These are phyloP conservation scores for Xylariales sp. DNA, from an alignment of 2,329 filamentous ascomycete genomes.

Conservation along the genomic window DNA sequence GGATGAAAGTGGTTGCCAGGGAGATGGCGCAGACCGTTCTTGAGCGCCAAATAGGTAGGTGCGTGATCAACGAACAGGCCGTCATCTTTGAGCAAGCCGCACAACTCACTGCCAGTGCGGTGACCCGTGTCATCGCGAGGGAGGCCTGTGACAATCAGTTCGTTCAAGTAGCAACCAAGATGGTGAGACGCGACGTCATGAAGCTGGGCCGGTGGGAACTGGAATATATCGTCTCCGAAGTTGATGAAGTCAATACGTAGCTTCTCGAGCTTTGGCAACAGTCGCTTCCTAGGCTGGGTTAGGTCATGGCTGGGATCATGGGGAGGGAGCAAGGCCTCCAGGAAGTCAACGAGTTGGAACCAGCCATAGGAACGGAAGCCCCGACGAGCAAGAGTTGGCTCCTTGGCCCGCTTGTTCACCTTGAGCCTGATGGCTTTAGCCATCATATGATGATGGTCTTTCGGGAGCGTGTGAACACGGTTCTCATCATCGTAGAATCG, in stretches of 20 bases:
- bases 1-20: slow-evolving; percentile 30
- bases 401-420: slow-evolving; percentile 38
- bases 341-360: slow-evolving; percentile 49
- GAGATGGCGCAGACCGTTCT: slow-evolving; percentile 34
- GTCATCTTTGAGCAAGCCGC: slow-evolving; percentile 49
- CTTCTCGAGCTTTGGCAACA: slow-evolving; percentile 42
- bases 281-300: slow-evolving; percentile 26
- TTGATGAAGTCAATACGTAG: slow-evolving; percentile 52
- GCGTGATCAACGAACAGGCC: slow-evolving; percentile 45
- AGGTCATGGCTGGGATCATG: slow-evolving; percentile 36
- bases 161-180: slow-evolving; percentile 47
- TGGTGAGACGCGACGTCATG: slow-evolving; percentile 51
- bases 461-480: slow-evolving; percentile 34
- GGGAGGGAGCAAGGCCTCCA: slow-evolving; percentile 46
- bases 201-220: slow-evolving; percentile 40
- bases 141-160: slow-evolving; percentile 48
- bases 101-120: slow-evolving; percentile 42
- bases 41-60: slow-evolving; percentile 37
- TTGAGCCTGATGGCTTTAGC: slow-evolving; percentile 37
- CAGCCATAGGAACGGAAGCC: slow-evolving; percentile 52
- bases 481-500: slow-evolving; percentile 51
- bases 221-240: slow-evolving; percentile 42
- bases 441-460: slow-evolving; percentile 38
- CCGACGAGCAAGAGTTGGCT: slow-evolving; percentile 41
- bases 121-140: slow-evolving; percentile 44